Base-by-base conservation (phyloP, 2,329 filamentous ascomycete species). In the Penicillium sp. region DNA sequence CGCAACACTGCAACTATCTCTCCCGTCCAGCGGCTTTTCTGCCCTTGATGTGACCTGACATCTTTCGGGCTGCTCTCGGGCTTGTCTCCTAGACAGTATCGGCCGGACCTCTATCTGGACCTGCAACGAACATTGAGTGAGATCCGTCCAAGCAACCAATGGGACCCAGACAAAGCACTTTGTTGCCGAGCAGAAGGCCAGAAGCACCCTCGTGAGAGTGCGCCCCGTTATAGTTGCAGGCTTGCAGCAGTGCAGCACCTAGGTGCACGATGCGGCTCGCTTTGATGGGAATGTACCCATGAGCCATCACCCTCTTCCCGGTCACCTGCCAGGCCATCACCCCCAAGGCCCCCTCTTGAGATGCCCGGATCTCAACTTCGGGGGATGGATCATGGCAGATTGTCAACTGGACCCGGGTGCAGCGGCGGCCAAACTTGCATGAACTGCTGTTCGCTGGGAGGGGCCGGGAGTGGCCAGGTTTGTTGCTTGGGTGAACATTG, bases 361-460 rank as follows among this genome's bases (percentile, higher is more conserved):
- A 42, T 22, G 57, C 41, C 57, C 49, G 11, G 57, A 60, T 64
- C 60, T 60, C 17, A 62, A 57, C n/a, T 28, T 54, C 31, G 37
- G 47, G 54, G 42, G 43, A 37, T 56, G 54, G 48, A 54, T 47
- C 34, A 25, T 43, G 53, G 37, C 35, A 35, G 15, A 41, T 56
- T 54, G 37, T 25, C 31, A 35, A 39, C 42, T 60, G 35, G 31
- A 53, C 25, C 54, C 5, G 49, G 28, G 45, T 56, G 10, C 28
- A 38, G 50, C 48, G 35, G 47, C 47, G 55, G 37, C 41, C 53
- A 60, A 60, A 59, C 54, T 34, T 66, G 63, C 66, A 66, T 68
- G 64, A 68, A 68, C 64, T 49, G 49, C 50, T 41, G 64, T 65
- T 65, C 54, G 60, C 57, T 61, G 53, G 48, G 41, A 43, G 43